A percentile compares a stretch with the other conserved stretches of the same genome.
Conservation (phyloP, 331 rosid species). For the Malus hybrid region DNA sequence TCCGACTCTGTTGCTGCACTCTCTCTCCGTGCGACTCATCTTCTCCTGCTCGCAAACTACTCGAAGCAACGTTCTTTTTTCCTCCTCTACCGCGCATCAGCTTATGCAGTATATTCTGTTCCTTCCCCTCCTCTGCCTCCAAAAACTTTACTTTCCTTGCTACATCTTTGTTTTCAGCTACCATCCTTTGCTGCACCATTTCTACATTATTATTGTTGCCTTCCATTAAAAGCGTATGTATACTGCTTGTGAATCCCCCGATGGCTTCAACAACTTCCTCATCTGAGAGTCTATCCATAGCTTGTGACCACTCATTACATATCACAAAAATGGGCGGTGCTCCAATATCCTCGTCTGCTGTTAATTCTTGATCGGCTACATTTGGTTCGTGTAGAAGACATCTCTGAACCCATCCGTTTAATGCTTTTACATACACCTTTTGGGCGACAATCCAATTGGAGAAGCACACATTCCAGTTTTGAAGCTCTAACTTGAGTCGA, state of each 20-base stretch:
- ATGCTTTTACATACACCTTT: constrained; percentile 51
- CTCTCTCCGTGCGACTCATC: neutral
- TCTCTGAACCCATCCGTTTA: constrained; percentile 68
- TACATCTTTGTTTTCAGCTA: constrained; percentile 37
- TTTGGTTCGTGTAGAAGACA: constrained; percentile 52
- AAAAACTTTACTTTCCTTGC: constrained; percentile 40
- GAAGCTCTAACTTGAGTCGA: constrained; percentile 56
- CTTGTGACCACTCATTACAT: constrained; percentile 56
- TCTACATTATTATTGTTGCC: constrained; percentile 12
- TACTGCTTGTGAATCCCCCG: constrained; percentile 27
- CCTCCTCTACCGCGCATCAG: constrained; percentile 29
- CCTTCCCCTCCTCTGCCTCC: constrained; percentile 34
- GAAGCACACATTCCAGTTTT: constrained; percentile 59
- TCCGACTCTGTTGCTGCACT: neutral
- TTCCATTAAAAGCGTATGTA: constrained; percentile 40
- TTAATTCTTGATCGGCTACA: neutral
- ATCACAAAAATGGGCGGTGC: constrained; percentile 65
- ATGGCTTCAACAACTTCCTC: constrained; percentile 52
- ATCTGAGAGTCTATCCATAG: constrained; percentile 51
- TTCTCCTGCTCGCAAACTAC: constrained; percentile 12
- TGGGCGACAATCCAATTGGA: constrained; percentile 57
- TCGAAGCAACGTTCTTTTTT: constrained; percentile 9
- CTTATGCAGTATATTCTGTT: constrained; percentile 41
- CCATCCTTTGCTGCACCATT: constrained; percentile 23
- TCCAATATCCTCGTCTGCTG: constrained; percentile 21